Evolutionary conservation across 1,139 yeast species (phyloP), one percentile per base, ranked within the genome.

Genomic region (Pichia sp.): DNA sequence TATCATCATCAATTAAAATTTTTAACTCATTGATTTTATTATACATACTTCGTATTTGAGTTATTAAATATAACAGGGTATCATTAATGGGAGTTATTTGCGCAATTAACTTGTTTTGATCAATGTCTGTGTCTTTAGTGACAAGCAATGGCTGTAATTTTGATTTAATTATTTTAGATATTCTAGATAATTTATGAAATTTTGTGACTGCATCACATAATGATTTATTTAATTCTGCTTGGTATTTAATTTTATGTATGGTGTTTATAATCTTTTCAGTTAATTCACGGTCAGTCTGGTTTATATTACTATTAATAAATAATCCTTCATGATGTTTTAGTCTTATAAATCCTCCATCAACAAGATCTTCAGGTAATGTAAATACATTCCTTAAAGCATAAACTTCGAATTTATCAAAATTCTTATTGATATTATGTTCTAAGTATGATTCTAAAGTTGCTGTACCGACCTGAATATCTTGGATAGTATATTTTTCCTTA

Each of bases 371-470:
- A 0, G 96, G 96, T 11, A 90, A 70, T 9, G 77, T 76, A 49
- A 90, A 72, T 27, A 90, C 78, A 63, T 90, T 90, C 58, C 96
- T 68, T 47, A 88, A 67, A 5, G 87, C 78, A 63, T 89, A 90
- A 36, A 89, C 69, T 68, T 90, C 97, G 60, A 87, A 83, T 64
- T 83, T 83, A 66, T 90, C 97, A 64, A 88, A 89, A 61, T 86
- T 86, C 58, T 75, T 75, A 66, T 89, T 96, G n/a, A 89, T 86
- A 3, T 81, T 76, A 51, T 79, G 78, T 60, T 87, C 96, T 49
- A 90, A 63, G 40, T 86, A 66, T 0, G 92, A 81, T 59, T 89
- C 97, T 42, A 90, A 68, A 59, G 84, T 82, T 1, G 87, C 94
- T 0, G 94, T 82, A 0, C 97, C 97, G 26, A 76, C 58, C 52